Percentiles rank a stretch among this genome's conserved stretches.
phyloP scores from a whole-genome alignment of 164 flowering plant species.

The Pachysandra terminalis region DNA sequence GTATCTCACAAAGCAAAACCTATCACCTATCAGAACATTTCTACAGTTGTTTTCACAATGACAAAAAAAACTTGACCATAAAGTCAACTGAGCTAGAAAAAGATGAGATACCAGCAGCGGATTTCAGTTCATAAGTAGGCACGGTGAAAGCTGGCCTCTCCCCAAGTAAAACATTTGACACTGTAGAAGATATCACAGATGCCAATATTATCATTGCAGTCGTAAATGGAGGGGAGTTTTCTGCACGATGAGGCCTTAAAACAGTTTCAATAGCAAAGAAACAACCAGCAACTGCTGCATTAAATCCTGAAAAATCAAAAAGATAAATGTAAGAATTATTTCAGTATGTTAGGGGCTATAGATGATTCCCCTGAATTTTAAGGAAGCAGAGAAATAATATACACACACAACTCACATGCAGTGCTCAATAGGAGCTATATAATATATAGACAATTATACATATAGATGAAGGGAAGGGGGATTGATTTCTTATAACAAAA shows the following conservation, averaged over 20 bases:
- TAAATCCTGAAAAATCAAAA: constrained; percentile 66
- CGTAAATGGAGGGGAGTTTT: constrained; percentile 97
- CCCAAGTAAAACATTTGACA: constrained; percentile 85
- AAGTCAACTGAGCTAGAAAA: constrained; percentile 16
- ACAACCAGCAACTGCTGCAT: constrained; percentile 98
- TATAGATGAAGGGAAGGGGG: too few species aligned
- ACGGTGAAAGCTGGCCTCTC: constrained; percentile 96
- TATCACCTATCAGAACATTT: neutral
- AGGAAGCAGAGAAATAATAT: neutral
- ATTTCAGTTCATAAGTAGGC: constrained; percentile 94
- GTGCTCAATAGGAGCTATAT: too few species aligned
- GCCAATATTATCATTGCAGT: constrained; percentile 98
- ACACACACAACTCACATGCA: too few species aligned
- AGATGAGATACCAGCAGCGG: constrained; percentile 93
- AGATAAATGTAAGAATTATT: constrained; percentile 4
- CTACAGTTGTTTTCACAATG: neutral
- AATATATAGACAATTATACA: too few species aligned
- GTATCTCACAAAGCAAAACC: neutral
- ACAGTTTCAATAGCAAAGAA: constrained; percentile 99
- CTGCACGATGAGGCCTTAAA: constrained; percentile 94
- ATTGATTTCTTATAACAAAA: too few species aligned
- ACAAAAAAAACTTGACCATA: constrained; percentile 5
- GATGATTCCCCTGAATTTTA: neutral
- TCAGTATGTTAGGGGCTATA: neutral
- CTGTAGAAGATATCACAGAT: constrained; percentile 95